Evolutionary conservation across 257 asterid genomes (phyloP).

Genomic region (Nicotiana noctiflora): DNA sequence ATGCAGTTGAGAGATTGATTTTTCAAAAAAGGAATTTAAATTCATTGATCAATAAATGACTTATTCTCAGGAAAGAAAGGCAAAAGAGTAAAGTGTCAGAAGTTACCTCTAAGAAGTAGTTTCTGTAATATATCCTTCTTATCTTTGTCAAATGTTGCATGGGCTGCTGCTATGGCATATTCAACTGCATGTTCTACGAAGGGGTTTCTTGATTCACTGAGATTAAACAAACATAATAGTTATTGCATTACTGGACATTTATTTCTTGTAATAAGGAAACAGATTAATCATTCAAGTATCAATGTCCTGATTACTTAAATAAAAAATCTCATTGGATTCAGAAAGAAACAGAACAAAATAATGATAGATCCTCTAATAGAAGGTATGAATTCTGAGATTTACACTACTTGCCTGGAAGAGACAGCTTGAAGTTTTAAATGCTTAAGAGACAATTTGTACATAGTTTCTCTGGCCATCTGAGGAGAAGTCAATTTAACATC

Average conservation of each 20-base stretch:
- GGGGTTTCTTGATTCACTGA: constrained; percentile 84
- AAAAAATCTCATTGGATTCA: neutral
- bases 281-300: neutral
- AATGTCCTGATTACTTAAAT: neutral
- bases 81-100: constrained; percentile 14
- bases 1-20: constrained; percentile 29
- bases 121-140: constrained; percentile 58
- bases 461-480: constrained; percentile 86
- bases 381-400: neutral
- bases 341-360: neutral
- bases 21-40: neutral
- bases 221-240: constrained; percentile 23
- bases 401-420: constrained; percentile 46
- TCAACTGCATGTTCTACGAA: constrained; percentile 87
- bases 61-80: constrained; percentile 16
- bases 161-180: constrained; percentile 82
- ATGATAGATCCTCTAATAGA: neutral
- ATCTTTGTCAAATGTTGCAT: constrained; percentile 45
- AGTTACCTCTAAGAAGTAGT: constrained; percentile 72
- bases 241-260: neutral
- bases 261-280: neutral
- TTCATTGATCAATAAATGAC: neutral
- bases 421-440: constrained; percentile 49
- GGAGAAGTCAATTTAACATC: constrained; percentile 94
- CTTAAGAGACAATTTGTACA: constrained; percentile 69